Base-by-base conservation (phyloP, 177 flowering plant genomes). In the Tripterygium wilfordii region DNA sequence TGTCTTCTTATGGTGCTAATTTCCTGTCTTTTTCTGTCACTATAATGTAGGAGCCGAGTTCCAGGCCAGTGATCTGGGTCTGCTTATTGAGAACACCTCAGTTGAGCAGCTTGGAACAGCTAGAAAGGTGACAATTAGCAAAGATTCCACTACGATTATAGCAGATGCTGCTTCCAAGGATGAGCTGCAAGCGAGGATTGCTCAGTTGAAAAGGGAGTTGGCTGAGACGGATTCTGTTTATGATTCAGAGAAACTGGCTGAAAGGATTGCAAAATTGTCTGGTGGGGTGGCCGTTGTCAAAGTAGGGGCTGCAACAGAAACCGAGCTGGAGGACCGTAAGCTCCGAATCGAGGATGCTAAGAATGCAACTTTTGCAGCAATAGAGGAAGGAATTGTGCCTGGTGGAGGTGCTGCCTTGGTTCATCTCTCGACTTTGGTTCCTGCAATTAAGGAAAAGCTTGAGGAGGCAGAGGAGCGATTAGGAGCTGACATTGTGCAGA, bases 201-300 rank as follows among this genome's bases (percentile, higher is more conserved):
- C 88, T 1, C 99, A 92, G 52, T 58, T 92, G 15, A 92, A 92
- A 43, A 92, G 68, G 56, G 99, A 92, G 61, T 65, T 92, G 60
- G 42, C 76, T 16, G 97, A 86, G 67, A 79, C 99, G 1, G 99
- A 92, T 39, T 92, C 99, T 18, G 83, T 92, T 0, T 92, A 86
- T 62, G 99, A 92, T 56, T 50, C 90, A 2, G 92, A 89, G 63
- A 92, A 92, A 61, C 69, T 92, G 48, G 91, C 99, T 18, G 99
- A 92, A 64, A 80, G 99, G 45, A 89, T 92, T 55, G 97, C 99
- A n/a, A 88, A 92, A 56, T 60, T 89, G 22, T 92, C 97, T 10
- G 99, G 99, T 49, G 99, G 99, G 22, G 95, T 92, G 58, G 99
- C 99, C 35, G 95, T 92, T 10, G 83, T 92, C 24, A 88, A 92